Conservation (phyloP, 768 basidiomycete species). For the Hypholoma fasciculare region DNA sequence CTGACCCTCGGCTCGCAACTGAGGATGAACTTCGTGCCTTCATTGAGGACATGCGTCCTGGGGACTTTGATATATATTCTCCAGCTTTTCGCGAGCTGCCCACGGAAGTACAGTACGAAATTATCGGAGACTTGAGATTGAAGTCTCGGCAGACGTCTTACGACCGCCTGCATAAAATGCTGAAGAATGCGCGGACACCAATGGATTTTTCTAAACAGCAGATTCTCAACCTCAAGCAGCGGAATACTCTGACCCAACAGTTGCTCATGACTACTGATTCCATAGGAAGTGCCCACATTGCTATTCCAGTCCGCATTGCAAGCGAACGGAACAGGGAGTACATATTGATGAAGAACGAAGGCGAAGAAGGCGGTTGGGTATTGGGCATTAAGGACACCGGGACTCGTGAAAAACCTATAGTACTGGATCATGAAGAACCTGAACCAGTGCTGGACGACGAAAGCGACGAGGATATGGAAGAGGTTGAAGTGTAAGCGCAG, state of each 20-base stretch:
- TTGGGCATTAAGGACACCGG: conserved; percentile 85
- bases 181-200: conserved; percentile 73
- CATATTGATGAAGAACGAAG: conserved; percentile 91
- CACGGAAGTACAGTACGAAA: conserved; percentile 97
- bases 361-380: conserved; percentile 89
- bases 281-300: conserved; percentile 86
- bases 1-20: conserved; percentile 93
- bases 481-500: conserved; percentile 63
- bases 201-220: conserved; percentile 97
- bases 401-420: conserved; percentile 81
- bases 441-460: conserved; percentile 48
- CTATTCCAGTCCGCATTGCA: conserved; percentile 92
- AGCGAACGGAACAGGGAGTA: conserved; percentile 95
- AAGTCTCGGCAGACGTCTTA: conserved; percentile 95
- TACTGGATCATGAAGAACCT: conserved; percentile 67
- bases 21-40: conserved; percentile 92
- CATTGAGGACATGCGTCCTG: conserved; percentile 95
- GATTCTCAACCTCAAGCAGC: conserved; percentile 84
- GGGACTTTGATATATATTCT: conserved; percentile 91
- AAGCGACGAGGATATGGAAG: conserved; percentile 77
- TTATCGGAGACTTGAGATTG: conserved; percentile 91
- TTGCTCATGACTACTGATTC: conserved; percentile 89
- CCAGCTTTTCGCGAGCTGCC: conserved; percentile 90
- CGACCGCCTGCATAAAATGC: conserved; percentile 89
- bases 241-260: conserved; percentile 92